Evolutionary conservation across 257 asterid species (phyloP).

Genomic region (Plantago ovata): DNA sequence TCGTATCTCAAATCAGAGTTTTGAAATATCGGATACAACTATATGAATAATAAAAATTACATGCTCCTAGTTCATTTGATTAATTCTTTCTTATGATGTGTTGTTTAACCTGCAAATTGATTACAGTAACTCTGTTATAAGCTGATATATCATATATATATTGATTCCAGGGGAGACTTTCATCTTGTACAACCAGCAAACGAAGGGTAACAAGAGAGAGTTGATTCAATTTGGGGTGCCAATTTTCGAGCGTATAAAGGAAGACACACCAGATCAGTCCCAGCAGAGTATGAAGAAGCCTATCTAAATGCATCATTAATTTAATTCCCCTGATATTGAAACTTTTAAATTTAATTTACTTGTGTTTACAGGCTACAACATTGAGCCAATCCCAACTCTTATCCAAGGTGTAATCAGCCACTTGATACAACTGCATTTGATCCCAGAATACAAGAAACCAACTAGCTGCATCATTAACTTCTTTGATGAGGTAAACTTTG

Average conservation of each 20-base stretch:
- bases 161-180: slow-evolving; percentile 68
- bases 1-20: too few species aligned
- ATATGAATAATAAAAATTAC: too few species aligned
- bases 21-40: too few species aligned
- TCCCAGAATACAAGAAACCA: slow-evolving; percentile 57
- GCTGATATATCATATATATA: neutral
- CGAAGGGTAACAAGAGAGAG: slow-evolving; percentile 79
- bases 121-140: neutral
- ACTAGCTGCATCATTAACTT: slow-evolving; percentile 72
- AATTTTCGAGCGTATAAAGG: slow-evolving; percentile 58
- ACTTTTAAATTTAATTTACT: neutral
- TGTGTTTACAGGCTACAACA: slow-evolving; percentile 36
- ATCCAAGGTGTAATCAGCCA: slow-evolving; percentile 55
- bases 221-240: slow-evolving; percentile 75
- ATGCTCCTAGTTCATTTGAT: too few species aligned
- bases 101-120: neutral
- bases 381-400: slow-evolving; percentile 69
- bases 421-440: slow-evolving; percentile 62
- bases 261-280: slow-evolving; percentile 28
- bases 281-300: slow-evolving; percentile 38
- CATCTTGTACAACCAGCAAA: slow-evolving; percentile 64
- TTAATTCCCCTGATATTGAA: neutral
- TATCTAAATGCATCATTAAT: neutral
- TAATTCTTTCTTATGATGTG: neutral
- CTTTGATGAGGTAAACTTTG: slow-evolving; percentile 58